Percentiles rank a stretch among this genome's conserved stretches.
phyloP scores from a whole-genome alignment of 1,284 basidiomycete species.

The Schizopora paradoxa region DNA sequence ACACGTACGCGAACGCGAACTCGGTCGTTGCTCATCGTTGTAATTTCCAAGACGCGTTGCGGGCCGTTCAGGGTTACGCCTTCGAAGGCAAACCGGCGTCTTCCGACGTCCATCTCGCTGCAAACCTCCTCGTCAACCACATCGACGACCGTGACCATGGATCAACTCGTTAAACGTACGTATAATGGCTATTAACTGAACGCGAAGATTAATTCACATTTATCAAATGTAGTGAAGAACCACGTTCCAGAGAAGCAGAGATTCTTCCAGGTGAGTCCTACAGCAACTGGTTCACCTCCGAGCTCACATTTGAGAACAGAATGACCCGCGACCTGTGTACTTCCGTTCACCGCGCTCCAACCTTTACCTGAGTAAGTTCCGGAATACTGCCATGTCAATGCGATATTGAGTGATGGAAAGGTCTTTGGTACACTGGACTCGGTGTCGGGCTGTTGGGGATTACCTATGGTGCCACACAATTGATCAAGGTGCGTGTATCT shows the following conservation, averaged over 20 bases:
- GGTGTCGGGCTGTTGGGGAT: slow-evolving; percentile 48
- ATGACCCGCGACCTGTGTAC: slow-evolving; percentile 39
- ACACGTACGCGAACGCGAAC: slow-evolving; percentile 65
- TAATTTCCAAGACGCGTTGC: too few species aligned
- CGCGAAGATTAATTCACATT: slow-evolving; percentile 12
- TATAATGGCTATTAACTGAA: slow-evolving; percentile 21
- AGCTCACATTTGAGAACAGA: slow-evolving; percentile 25
- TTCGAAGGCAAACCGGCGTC: neutral
- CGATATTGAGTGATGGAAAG: slow-evolving; percentile 31
- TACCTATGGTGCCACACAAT: slow-evolving; percentile 41
- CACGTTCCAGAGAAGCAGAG: slow-evolving; percentile 58
- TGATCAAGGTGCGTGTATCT: slow-evolving; percentile 44
- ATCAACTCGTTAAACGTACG: slow-evolving; percentile 20
- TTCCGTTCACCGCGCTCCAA: slow-evolving; percentile 41
- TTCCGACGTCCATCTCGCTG: slow-evolving; percentile 10
- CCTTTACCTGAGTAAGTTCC: slow-evolving; percentile 42
- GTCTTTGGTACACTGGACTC: slow-evolving; percentile 49
- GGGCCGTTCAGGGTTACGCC: too few species aligned
- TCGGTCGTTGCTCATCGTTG: slow-evolving; percentile 56
- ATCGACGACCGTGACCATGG: slow-evolving; percentile 15
- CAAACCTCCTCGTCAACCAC: slow-evolving; percentile 7
- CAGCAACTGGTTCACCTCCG: neutral
- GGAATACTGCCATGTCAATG: slow-evolving; percentile 16
- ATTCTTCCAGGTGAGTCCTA: slow-evolving; percentile 48
- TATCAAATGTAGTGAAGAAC: slow-evolving; percentile 54